Conservation (phyloP, 306 rosid genomes). For the Medicago ruthenica region DNA sequence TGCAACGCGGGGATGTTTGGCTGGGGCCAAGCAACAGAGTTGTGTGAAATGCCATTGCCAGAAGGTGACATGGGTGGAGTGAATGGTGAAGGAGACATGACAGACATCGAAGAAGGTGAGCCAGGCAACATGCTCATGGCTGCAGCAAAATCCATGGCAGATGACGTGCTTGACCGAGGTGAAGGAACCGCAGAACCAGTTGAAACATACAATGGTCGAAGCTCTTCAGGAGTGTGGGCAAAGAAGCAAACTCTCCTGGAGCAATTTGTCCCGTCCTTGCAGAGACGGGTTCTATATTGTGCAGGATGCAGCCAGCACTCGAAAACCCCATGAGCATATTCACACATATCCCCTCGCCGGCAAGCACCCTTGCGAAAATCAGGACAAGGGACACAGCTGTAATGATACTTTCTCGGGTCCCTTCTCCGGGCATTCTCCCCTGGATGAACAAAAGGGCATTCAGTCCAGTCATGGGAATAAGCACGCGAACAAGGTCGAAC, state of each 20-base stretch:
- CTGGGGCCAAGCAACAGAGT: slow-evolving; percentile 81
- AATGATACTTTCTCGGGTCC: slow-evolving; percentile 94
- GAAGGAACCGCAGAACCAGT: slow-evolving; percentile 96
- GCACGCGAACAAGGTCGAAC: slow-evolving; percentile 96
- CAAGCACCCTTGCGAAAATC: slow-evolving; percentile 96
- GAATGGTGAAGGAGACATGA: slow-evolving; percentile 84
- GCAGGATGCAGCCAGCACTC: slow-evolving; percentile 99
- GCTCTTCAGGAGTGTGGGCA: slow-evolving; percentile 90
- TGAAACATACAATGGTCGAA: slow-evolving; percentile 84
- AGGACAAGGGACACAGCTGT: slow-evolving; percentile 96
- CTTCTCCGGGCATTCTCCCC: slow-evolving; percentile 98
- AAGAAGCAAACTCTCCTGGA: slow-evolving; percentile 92
- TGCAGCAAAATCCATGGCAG: slow-evolving; percentile 88
- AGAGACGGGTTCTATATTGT: slow-evolving; percentile 87
- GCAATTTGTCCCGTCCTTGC: slow-evolving; percentile 87
- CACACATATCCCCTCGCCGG: slow-evolving; percentile 95
- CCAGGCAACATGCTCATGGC: slow-evolving; percentile 92
- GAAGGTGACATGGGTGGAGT: slow-evolving; percentile 95
- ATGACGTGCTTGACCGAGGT: slow-evolving; percentile 80
- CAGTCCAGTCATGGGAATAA: slow-evolving; percentile 97
- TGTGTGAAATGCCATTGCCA: slow-evolving; percentile 79
- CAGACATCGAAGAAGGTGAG: slow-evolving; percentile 85
- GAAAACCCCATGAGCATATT: slow-evolving; percentile 93
- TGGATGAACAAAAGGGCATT: slow-evolving; percentile 96
- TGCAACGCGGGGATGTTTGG: slow-evolving; percentile 91